Base-by-base conservation (phyloP, 768 basidiomycete species). In the Lentinula boryana region DNA sequence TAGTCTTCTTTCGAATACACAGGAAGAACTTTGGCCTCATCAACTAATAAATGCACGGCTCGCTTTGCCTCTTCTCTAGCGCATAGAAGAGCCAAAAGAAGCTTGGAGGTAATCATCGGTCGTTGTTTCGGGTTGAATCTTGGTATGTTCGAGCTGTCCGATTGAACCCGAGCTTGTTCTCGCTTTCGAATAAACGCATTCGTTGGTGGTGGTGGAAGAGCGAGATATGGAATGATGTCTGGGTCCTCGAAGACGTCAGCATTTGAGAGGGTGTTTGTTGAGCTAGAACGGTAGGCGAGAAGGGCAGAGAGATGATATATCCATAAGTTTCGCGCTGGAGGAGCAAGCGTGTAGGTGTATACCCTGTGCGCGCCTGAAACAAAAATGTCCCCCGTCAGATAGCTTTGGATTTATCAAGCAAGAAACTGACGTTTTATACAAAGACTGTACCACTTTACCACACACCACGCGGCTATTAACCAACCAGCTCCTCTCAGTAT, bases 181-280 rank as follows among this genome's bases (percentile, higher is more conserved):
- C 68, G 64, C 40, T 59, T 68, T 58, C 69, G 76, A 67, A 83
- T 74, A 63, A 74, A 81, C 0, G 70, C 69, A 66, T 79, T 84
- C 21, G 67, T 67, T 1, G 76, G 74, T 0, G 80, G 80, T 5
- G 70, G 68, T 0, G 79, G 79, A 21, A 75, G 77, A 10, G 64
- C 67, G 38, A 69, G 70, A 63, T 81, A 81, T 1, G 63, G 64
- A 23, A 65, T 66, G n/a, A 81, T 5, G 13, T 56, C 55, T 36
- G 55, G 31, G 13, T 56, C 55, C 4, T 56, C 21, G 27, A 56
- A n/a, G 23, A 41, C 5, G 7, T 43, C 16, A 8, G 55, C 38
- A 4, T 7, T 41, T 40, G 36, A 12, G 2, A 5, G 2, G 23
- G 55, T 70, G 53, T 16, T 81, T 60, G 56, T 78, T 80, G 54